A percentile compares a stretch with the other conserved stretches of the same genome.
Evolutionary conservation across 306 rosid genomes (phyloP).

Genomic region (Vicia sativa): DNA sequence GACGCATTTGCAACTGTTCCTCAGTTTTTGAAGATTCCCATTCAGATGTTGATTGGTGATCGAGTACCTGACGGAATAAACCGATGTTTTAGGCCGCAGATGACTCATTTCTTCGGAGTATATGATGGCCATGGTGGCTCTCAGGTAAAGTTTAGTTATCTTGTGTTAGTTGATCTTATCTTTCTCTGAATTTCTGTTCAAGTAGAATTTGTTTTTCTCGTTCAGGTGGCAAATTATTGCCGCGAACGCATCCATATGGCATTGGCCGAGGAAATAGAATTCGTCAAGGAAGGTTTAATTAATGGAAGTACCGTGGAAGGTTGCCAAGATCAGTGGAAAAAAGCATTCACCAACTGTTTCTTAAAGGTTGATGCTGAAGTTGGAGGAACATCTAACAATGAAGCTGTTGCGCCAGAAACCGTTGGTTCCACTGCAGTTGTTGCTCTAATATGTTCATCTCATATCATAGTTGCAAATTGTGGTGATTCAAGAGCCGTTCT

Average conservation of each 20-base stretch:
- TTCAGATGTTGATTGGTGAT: conserved; percentile 74
- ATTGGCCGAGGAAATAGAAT: conserved; percentile 81
- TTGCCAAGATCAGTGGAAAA: conserved; percentile 81
- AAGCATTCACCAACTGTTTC: conserved; percentile 71
- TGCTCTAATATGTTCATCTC: conserved; percentile 79
- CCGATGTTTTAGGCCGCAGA: conserved; percentile 62
- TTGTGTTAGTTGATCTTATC: background rate
- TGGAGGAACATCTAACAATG: conserved; percentile 67
- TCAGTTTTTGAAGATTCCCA: conserved; percentile 64
- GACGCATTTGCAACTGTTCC: conserved; percentile 77
- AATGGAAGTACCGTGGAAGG: conserved; percentile 48
- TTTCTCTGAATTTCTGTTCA: conserved; percentile 14
- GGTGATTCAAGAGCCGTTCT: conserved; percentile 97
- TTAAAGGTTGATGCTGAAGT: conserved; percentile 79
- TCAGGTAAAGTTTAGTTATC: conserved; percentile 56
- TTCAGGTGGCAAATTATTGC: conserved; percentile 88
- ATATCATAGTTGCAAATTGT: conserved; percentile 82
- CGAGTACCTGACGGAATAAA: conserved; percentile 59
- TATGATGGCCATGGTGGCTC: conserved; percentile 96
- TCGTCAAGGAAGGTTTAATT: conserved; percentile 52
- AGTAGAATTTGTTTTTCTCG: conserved; percentile 25
- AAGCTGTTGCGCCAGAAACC: conserved; percentile 84
- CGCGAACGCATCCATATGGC: conserved; percentile 78
- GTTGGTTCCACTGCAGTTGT: conserved; percentile 95
- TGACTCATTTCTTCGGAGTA: conserved; percentile 81